phyloP scores from a whole-genome alignment of 2,329 filamentous ascomycete species.

The Stachybotrys elegans region DNA sequence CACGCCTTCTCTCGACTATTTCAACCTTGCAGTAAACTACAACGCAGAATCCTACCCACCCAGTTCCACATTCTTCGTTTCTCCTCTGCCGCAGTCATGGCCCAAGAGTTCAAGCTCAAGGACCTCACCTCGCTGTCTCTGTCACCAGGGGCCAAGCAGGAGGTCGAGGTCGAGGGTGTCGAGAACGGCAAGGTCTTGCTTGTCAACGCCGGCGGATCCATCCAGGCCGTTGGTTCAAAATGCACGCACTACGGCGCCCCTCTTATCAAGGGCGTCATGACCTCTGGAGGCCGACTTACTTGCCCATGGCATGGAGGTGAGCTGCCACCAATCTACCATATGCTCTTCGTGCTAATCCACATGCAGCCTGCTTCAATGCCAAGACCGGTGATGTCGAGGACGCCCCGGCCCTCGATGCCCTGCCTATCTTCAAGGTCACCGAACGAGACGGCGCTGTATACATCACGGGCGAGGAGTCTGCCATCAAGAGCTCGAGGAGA shows the following conservation, averaged over 20 bases:
- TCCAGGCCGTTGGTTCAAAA: constrained; percentile 76
- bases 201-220: constrained; percentile 68
- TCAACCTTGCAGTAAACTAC: background rate
- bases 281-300: constrained; percentile 74
- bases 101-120: constrained; percentile 66
- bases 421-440: constrained; percentile 74
- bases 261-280: constrained; percentile 78
- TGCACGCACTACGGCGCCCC: constrained; percentile 94
- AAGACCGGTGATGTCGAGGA: constrained; percentile 91
- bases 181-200: constrained; percentile 82
- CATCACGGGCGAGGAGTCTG: constrained; percentile 71
- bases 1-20: background rate
- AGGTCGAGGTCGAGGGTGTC: constrained; percentile 86
- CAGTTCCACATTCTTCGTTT: constrained; percentile 9
- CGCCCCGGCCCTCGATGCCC: constrained; percentile 81
- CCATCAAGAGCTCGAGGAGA: constrained; percentile 71
- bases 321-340: constrained; percentile 16
- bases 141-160: constrained; percentile 75
- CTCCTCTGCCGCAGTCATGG: constrained; percentile 36
- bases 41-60: background rate
- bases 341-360: constrained; percentile 1
- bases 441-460: constrained; percentile 82
- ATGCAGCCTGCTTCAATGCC: constrained; percentile 82
- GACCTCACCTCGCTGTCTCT: constrained; percentile 69
- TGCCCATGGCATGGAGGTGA: constrained; percentile 95